Percentiles rank a stretch among this genome's conserved stretches.
Conservation (phyloP, 768 basidiomycete genomes). For the Hypholoma fasciculare region DNA sequence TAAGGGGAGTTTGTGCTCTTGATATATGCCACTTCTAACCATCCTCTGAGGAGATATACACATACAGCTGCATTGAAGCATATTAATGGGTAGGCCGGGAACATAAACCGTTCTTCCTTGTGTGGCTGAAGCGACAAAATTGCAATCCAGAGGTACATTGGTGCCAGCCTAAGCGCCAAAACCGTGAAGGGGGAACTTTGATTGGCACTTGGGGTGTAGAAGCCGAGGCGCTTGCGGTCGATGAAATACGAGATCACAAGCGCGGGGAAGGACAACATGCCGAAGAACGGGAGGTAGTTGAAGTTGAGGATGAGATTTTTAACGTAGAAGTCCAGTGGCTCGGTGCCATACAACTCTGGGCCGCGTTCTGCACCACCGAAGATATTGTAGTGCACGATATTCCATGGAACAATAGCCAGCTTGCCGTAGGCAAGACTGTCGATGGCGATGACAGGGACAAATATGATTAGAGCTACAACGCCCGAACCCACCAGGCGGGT, state of each 20-base stretch:
- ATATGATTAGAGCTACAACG: constrained; percentile 55
- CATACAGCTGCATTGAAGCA: constrained; percentile 95
- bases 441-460: constrained; percentile 78
- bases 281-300: constrained; percentile 82
- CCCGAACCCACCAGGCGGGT: constrained; percentile 55
- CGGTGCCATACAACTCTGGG: constrained; percentile 92
- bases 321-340: constrained; percentile 85
- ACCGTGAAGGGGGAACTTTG: constrained; percentile 81
- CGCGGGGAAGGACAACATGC: constrained; percentile 78
- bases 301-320: constrained; percentile 92
- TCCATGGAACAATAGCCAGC: constrained; percentile 82
- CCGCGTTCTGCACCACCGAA: constrained; percentile 79
- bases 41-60: constrained; percentile 82
- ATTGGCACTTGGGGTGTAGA: constrained; percentile 45
- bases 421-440: constrained; percentile 89
- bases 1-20: constrained; percentile 82
- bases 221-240: constrained; percentile 77
- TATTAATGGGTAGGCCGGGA: constrained; percentile 86
- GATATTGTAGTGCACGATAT: constrained; percentile 92
- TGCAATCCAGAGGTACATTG: constrained; percentile 87
- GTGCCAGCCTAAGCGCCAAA: constrained; percentile 76
- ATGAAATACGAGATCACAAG: constrained; percentile 71
- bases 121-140: constrained; percentile 84
- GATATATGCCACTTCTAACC: constrained; percentile 79
- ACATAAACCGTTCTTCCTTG: constrained; percentile 99